Base-by-base conservation (phyloP, 345 rosid species). In the Eucalyptus tenuipes region DNA sequence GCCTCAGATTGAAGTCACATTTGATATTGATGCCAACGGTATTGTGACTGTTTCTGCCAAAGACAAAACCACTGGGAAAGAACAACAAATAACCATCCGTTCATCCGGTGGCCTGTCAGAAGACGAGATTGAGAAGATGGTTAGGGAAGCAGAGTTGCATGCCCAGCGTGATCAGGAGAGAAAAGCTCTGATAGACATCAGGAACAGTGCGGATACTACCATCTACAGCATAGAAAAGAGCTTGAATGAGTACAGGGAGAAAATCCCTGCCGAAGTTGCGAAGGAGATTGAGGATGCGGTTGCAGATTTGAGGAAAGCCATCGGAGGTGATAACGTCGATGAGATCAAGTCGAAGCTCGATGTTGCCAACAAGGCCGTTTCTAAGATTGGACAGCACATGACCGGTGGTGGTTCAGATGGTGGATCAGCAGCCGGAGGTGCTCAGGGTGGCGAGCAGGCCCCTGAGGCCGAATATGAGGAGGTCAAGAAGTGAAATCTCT, bases 11-110 rank as follows among this genome's bases (percentile, higher is more conserved):
- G 98, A 96, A 86, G 99, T 97, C 3, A 93, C 97, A 3, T 97
- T 97, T n/a, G 98, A 97, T 90, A 97, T 97, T 8, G 99, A 97
- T 89, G 99, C 98, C 82, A 97, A 95, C 31, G 99, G 98, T 4
- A 96, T 97, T 11, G 97, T 97, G 55, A 96, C 98, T 20, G 99
- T 97, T 17, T 95, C 98, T 4, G 99, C 99, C 50, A 95, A 95
- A 92, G 99, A 97, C 93, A 95, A 97, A 93, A 87, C 96, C 16
- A 96, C 99, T 5, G 91, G 90, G 18, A 96, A 96, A 88, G 98
- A 96, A 84, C 97, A 97, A 85, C 97, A 97, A 89, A 97, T 96
- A 88, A 95, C 99, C 9, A 97, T 97, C 90, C 94, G 99, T 4
- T 96, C 99, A 53, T 97, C 99, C 3, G 98, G 99, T 85, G 98